phyloP scores from a whole-genome alignment of 2,329 filamentous ascomycete species.

The Dryadomyces sulphureus region DNA sequence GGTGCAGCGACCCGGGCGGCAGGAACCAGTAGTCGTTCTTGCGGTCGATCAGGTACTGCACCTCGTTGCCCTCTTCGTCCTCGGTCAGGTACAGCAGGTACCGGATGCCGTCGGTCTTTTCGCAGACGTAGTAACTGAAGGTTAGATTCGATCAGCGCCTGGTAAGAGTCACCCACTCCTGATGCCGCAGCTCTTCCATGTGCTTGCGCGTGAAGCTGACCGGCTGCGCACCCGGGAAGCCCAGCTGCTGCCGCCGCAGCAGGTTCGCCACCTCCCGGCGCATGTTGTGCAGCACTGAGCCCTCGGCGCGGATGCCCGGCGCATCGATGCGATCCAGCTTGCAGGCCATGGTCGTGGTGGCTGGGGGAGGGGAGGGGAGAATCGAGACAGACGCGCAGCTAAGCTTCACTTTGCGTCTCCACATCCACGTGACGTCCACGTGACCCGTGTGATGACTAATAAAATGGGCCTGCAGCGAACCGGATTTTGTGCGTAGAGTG shows the following conservation, averaged over 20 bases:
- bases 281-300: slow-evolving; percentile 39
- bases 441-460: too few relatives aligned
- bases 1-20: slow-evolving; percentile 54
- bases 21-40: slow-evolving; percentile 96
- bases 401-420: too few relatives aligned
- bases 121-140: slow-evolving; percentile 83
- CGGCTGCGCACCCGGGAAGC: slow-evolving; percentile 84
- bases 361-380: neutral
- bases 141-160: too few relatives aligned
- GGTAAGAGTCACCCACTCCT: slow-evolving; percentile 44
- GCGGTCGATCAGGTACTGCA: slow-evolving; percentile 89
- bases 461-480: too few relatives aligned
- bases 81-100: slow-evolving; percentile 83
- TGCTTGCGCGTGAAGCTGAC: slow-evolving; percentile 81
- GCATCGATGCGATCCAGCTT: slow-evolving; percentile 36
- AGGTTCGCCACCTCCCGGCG: slow-evolving; percentile 61
- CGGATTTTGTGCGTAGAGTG: too few relatives aligned
- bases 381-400: neutral
- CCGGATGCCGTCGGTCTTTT: slow-evolving; percentile 93
- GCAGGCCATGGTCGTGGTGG: slow-evolving; percentile 1
- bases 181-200: slow-evolving; percentile 61
- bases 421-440: too few relatives aligned
- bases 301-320: slow-evolving; percentile 51
- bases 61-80: slow-evolving; percentile 46
- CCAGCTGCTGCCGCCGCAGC: slow-evolving; percentile 50